phyloP scores from a whole-genome alignment of 805 yeast genomes.

The Yamadazyma ubonensis region DNA sequence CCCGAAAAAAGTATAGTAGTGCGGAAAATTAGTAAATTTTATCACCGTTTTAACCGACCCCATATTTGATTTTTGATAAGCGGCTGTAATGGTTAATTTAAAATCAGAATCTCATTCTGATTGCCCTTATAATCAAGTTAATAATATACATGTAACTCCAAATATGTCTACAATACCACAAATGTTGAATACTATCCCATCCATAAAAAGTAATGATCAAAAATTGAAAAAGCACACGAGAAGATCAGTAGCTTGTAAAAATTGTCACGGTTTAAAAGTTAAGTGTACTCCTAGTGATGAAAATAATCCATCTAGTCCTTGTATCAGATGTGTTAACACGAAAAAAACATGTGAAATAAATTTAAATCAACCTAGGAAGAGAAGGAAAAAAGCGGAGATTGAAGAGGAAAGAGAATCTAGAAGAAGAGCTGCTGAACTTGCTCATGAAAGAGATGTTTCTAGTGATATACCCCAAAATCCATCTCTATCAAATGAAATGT shows the following conservation, averaged over 20 bases:
- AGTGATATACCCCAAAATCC: no score
- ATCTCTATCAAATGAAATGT: no score
- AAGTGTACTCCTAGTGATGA: slow-evolving; percentile 74
- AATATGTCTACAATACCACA: background rate
- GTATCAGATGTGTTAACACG: slow-evolving; percentile 70
- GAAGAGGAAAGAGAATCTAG: slow-evolving; percentile 14
- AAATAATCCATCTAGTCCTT: slow-evolving; percentile 59
- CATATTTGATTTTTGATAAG: background rate
- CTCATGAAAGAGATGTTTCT: background rate
- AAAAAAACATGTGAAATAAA: slow-evolving; percentile 68
- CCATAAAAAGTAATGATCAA: background rate
- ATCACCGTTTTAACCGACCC: slow-evolving; percentile 11
- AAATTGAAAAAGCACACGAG: slow-evolving; percentile 20
- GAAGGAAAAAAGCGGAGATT: slow-evolving; percentile 34
- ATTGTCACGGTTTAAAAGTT: slow-evolving; percentile 83
- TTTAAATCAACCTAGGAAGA: slow-evolving; percentile 55
- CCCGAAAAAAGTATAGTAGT: background rate
- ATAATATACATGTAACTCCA: background rate
- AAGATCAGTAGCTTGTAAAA: slow-evolving; percentile 59
- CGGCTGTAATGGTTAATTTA: slow-evolving; percentile 5
- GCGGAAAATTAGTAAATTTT: slow-evolving; percentile 1
- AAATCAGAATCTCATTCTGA: background rate
- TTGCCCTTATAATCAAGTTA: background rate
- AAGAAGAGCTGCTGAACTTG: slow-evolving; percentile 1
- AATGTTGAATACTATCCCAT: background rate